phyloP scores from a whole-genome alignment of 1,139 yeast genomes.

The Pichia sp. region DNA sequence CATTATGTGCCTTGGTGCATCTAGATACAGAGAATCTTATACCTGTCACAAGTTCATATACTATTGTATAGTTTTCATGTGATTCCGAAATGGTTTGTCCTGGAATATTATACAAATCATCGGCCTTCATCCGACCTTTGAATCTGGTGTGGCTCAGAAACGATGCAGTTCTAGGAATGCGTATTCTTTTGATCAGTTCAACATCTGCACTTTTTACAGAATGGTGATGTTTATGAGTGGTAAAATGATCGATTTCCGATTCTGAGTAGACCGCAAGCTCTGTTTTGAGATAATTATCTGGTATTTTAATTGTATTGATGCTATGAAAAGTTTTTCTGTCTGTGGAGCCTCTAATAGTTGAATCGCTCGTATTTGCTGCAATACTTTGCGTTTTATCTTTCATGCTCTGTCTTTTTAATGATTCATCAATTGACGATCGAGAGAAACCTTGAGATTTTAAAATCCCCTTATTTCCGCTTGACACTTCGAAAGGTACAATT shows the following conservation, averaged over 20 bases:
- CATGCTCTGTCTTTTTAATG: neutral
- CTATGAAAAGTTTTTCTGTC: slow-evolving; percentile 22
- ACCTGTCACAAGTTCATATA: slow-evolving; percentile 96
- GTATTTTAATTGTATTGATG: slow-evolving; percentile 24
- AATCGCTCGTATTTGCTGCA: neutral
- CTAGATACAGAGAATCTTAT: slow-evolving; percentile 91
- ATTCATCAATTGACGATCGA: slow-evolving; percentile 4
- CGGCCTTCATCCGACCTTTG: slow-evolving; percentile 19
- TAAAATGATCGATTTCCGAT: slow-evolving; percentile 14
- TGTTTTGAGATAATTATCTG: slow-evolving; percentile 23
- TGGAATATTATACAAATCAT: slow-evolving; percentile 25
- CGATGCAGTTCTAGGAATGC: slow-evolving; percentile 15
- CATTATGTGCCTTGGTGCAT: slow-evolving; percentile 79
- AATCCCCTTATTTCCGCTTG: neutral
- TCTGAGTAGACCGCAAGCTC: slow-evolving; percentile 15
- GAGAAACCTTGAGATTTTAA: slow-evolving; percentile 10
- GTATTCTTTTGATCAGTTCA: slow-evolving; percentile 10
- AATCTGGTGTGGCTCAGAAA: slow-evolving; percentile 16
- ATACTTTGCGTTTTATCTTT: neutral
- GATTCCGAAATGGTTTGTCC: slow-evolving; percentile 39
- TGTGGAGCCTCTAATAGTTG: slow-evolving; percentile 9
- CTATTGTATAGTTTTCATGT: slow-evolving; percentile 87
- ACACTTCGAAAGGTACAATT: too few relatives aligned
- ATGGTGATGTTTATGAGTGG: neutral
- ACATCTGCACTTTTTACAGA: slow-evolving; percentile 9